Evolutionary conservation across 352 stramenopile species (phyloP), one percentile per base, ranked within the genome.

Genomic region (Pythium brachiatum): DNA sequence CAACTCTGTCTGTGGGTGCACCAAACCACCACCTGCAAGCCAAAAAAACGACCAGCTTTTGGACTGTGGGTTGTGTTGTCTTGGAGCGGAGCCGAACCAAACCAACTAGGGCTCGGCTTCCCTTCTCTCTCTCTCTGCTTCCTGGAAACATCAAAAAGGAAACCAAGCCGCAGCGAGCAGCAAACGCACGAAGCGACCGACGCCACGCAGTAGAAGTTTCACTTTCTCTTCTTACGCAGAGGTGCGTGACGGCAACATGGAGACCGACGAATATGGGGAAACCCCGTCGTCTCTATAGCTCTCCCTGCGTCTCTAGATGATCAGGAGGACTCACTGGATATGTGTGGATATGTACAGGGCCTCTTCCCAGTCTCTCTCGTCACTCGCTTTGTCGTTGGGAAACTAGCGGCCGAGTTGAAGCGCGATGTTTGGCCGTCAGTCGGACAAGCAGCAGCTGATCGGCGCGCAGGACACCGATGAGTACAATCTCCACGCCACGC

Each of bases 401-500:
- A n/a, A n/a, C n/a, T n/a, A n/a, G n/a, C n/a, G n/a, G n/a, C n/a
- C n/a, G n/a, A n/a, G n/a, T n/a, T n/a, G 20, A 39, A 7, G 31
- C 38, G 64, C 21, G 55, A 90, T 89, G 78, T 89, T 88, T 39
- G 68, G 67, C 26, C 57, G 62, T 43, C 18, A 46, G 54, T 66
- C 38, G 16, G 74, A 78, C 62, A 83, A 85, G 70, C 70, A 72
- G n/a, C 52, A 69, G 50, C 67, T 70, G n/a, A 58, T 77, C 6
- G 32, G 57, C 34, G n/a, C 63, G 55, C 55, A 69, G 23, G 72
- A 65, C 11, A 75, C 59, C 55, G 72, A 83, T 44, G 74, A 86
- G 50, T 92, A 92, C 70, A 73, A 72, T 36, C 78, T 85, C 60
- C 84, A 90, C 62, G 72, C 75, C 55, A 92, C 83, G 31, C 83